These are phyloP conservation scores for Gaeumannomyces sp. DNA, from an alignment of 2,329 filamentous ascomycete genomes.

Conservation along the genomic window DNA sequence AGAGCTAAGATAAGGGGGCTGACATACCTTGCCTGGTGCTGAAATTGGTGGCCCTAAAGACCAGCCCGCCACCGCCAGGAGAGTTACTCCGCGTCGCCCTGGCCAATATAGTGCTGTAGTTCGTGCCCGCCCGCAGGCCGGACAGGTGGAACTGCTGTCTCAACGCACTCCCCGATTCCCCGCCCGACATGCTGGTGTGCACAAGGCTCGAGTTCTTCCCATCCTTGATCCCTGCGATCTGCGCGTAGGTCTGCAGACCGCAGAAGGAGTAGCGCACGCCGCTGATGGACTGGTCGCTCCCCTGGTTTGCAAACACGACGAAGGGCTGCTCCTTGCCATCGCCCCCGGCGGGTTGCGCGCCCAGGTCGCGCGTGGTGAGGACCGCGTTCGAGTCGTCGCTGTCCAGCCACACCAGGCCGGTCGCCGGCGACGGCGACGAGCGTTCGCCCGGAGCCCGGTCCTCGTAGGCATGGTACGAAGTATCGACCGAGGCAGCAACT, in stretches of 20 bases:
- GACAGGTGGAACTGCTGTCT: conserved; percentile 86
- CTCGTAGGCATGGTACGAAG: conserved; percentile 62
- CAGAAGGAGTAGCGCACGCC: conserved; percentile 80
- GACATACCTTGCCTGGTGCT: conserved; percentile 68
- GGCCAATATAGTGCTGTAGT: conserved; percentile 69
- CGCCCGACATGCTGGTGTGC: conserved; percentile 60
- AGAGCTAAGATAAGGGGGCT: not conserved
- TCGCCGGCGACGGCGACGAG: conserved; percentile 26
- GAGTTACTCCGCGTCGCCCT: conserved; percentile 41
- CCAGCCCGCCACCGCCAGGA: conserved; percentile 66
- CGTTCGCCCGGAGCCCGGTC: not conserved
- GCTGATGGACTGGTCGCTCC: conserved; percentile 52
- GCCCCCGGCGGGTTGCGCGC: conserved; percentile 41
- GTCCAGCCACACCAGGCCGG: conserved; percentile 72
- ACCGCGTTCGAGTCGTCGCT: conserved; percentile 75
- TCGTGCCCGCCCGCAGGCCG: conserved; percentile 63
- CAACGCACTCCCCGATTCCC: conserved; percentile 59
- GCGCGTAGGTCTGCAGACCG: conserved; percentile 62
- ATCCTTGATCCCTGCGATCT: conserved; percentile 52
- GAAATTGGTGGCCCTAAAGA: conserved; percentile 69
- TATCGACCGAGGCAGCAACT: conserved; percentile 75
- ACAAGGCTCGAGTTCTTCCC: conserved; percentile 42
- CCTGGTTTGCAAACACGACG: conserved; percentile 67
- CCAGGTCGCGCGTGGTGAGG: conserved; percentile 58
- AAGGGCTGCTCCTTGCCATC: conserved; percentile 57